Percentiles rank a stretch among this genome's conserved stretches.
phyloP scores from a whole-genome alignment of 2,329 filamentous ascomycete genomes.

The Remersonia thermophila region DNA sequence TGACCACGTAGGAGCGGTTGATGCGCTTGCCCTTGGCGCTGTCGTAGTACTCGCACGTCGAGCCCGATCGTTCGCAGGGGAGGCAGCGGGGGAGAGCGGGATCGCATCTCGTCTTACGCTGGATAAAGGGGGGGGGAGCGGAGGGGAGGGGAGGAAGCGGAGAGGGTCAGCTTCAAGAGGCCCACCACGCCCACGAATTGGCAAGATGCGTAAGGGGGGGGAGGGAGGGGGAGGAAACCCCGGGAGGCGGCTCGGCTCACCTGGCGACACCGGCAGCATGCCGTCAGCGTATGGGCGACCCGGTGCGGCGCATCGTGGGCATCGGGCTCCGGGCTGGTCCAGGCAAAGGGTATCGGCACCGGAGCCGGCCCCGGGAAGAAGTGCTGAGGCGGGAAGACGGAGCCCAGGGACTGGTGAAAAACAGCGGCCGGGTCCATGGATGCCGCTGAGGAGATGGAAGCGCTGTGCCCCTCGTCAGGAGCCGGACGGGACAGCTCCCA shows the following conservation, averaged over 20 bases:
- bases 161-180: too few species aligned
- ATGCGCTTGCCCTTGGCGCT: constrained; percentile 76
- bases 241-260: constrained; percentile 34
- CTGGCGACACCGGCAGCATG: constrained; percentile 68
- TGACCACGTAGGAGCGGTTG: constrained; percentile 82
- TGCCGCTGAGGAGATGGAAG: not conserved
- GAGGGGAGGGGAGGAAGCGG: not conserved
- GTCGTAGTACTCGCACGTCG: constrained; percentile 91
- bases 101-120: constrained; percentile 96
- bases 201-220: not conserved
- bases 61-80: constrained; percentile 84
- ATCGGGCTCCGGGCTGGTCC: constrained; percentile 36
- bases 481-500: too few species aligned
- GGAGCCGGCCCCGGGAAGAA: constrained; percentile 18
- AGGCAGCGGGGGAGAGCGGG: constrained; percentile 81
- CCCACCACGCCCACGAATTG: too few species aligned
- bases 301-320: constrained; percentile 41
- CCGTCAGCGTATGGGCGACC: constrained; percentile 68
- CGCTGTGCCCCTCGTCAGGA: not conserved
- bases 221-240: too few species aligned
- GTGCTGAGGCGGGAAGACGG: constrained; percentile 19
- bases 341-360: constrained; percentile 16
- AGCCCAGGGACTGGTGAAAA: constrained; percentile 45
- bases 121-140: not conserved
- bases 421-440: constrained; percentile 47